Evolutionary conservation across 106 monocot species (phyloP).

Genomic region (Narthecium ossifragum): DNA sequence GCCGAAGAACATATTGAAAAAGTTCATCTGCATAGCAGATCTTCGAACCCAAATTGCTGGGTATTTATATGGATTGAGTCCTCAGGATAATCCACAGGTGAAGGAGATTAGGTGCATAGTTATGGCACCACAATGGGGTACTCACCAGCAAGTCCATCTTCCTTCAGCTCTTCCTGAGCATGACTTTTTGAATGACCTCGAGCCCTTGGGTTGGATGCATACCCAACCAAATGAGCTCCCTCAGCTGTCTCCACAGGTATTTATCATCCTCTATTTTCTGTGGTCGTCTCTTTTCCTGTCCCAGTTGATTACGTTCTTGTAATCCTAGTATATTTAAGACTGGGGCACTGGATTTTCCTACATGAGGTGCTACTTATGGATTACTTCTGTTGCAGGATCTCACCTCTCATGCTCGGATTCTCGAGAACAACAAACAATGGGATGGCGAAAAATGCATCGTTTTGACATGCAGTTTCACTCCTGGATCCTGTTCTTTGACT

Average conservation of each 20-base stretch:
- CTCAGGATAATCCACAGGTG: constrained; percentile 98
- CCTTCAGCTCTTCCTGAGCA: constrained; percentile 97
- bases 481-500: constrained; percentile 97
- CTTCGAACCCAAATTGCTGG: constrained; percentile 92
- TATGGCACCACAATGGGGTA: constrained; percentile 94
- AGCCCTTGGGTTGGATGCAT: constrained; percentile 99
- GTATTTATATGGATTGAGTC: constrained; percentile 89
- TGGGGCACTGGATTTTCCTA: too few species aligned
- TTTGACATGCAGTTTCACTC: constrained; percentile 95
- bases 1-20: constrained; percentile 98
- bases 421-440: constrained; percentile 99
- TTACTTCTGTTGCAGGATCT: constrained; percentile 56
- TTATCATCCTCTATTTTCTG: neutral
- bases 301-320: too few species aligned
- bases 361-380: neutral
- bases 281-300: too few species aligned
- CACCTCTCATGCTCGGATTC: constrained; percentile 74
- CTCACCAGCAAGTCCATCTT: constrained; percentile 90
- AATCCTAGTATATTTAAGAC: too few species aligned
- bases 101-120: constrained; percentile 96
- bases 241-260: constrained; percentile 93
- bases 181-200: constrained; percentile 94
- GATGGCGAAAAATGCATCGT: constrained; percentile 98
- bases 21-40: constrained; percentile 99
- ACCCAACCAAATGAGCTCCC: constrained; percentile 98